These are phyloP conservation scores for Gleditsia sinensis DNA, from an alignment of 306 rosid genomes.

Conservation along the genomic window DNA sequence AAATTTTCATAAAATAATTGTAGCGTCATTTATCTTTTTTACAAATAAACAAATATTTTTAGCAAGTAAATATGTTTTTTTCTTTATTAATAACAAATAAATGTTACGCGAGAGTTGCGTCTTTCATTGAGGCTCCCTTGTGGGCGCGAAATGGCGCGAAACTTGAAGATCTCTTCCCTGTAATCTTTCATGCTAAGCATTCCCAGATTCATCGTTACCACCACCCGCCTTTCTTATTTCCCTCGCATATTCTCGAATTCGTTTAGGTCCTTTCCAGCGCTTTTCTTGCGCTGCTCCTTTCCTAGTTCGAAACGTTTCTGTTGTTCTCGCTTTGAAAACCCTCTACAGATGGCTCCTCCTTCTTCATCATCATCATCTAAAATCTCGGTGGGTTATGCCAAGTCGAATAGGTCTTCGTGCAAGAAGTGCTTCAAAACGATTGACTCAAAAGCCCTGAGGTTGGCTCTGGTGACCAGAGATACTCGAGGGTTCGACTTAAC, in stretches of 20 bases:
- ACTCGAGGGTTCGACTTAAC: conserved; percentile 41
- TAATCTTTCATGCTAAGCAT: neutral
- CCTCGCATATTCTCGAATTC: neutral
- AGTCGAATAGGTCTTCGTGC: conserved; percentile 65
- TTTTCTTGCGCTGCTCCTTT: neutral
- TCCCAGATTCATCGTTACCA: neutral
- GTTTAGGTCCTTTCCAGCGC: neutral
- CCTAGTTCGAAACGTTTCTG: conserved; percentile 22
- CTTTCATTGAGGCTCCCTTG: neutral
- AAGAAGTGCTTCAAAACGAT: conserved; percentile 59
- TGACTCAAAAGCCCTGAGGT: conserved; percentile 44
- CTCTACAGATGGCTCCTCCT: conserved; percentile 41
- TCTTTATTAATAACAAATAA: too few species aligned
- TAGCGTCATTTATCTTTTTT: too few species aligned
- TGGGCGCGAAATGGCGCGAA: conserved; percentile 7
- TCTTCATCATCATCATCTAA: conserved; percentile 35
- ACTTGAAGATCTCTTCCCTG: neutral
- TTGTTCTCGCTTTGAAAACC: neutral
- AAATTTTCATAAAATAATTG: too few species aligned
- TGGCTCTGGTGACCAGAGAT: conserved; percentile 56
- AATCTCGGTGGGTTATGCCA: conserved; percentile 60
- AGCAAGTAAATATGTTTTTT: too few species aligned
- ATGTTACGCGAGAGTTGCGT: too few species aligned
- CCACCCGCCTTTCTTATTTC: neutral
- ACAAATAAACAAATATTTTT: too few species aligned